These are phyloP conservation scores for Rhodotorula kratochvilovae DNA, from an alignment of 768 basidiomycete genomes.

Conservation along the genomic window DNA sequence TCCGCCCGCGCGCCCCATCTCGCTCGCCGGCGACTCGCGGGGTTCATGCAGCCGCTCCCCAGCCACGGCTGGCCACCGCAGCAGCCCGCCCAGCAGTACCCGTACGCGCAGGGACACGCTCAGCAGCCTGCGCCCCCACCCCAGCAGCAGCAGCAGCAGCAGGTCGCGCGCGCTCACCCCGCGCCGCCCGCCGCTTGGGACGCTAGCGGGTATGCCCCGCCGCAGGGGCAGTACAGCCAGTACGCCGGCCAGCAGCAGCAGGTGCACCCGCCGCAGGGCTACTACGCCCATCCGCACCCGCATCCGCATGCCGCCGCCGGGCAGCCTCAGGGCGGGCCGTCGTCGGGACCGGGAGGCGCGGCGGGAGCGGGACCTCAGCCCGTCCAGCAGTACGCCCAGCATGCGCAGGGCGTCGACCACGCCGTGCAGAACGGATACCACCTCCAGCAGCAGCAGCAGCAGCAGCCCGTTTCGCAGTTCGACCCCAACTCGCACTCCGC, in stretches of 20 bases:
- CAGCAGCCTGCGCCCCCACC: too few species aligned
- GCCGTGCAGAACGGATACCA: not conserved
- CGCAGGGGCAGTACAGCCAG: not conserved
- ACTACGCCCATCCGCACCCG: not conserved
- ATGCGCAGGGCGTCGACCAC: not conserved
- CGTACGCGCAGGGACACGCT: too few species aligned
- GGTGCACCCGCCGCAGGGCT: not conserved
- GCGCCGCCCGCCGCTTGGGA: not conserved
- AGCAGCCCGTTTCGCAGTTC: not conserved
- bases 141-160: too few species aligned
- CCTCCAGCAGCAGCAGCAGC: too few species aligned
- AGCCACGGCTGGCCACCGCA: too few species aligned
- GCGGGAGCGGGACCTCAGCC: too few species aligned
- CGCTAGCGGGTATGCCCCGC: not conserved
- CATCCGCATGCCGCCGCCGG: too few species aligned
- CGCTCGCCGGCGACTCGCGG: too few species aligned
- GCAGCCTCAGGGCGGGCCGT: not conserved
- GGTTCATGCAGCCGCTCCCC: too few species aligned
- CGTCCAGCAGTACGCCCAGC: not conserved
- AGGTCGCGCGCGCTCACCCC: too few species aligned
- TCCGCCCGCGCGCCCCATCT: too few species aligned
- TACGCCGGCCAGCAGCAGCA: not conserved
- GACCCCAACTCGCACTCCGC: not conserved
- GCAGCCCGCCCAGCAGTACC: too few species aligned
- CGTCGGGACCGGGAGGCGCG: not conserved